Base-by-base conservation (phyloP, 116 monocot species). In the Iris pallida region DNA sequence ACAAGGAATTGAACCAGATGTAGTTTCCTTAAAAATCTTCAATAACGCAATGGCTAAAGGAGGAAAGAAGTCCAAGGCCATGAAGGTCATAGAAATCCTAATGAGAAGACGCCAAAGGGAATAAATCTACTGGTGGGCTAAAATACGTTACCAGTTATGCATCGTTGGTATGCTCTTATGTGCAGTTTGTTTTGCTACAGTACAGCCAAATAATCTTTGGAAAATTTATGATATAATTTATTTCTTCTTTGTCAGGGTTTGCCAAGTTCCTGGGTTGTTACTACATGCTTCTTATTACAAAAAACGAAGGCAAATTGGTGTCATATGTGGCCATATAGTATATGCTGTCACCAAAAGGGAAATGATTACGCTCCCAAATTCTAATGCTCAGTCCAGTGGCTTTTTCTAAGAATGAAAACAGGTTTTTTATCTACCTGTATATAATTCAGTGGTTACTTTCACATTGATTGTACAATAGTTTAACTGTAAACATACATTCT, bases 111-210 rank as follows among this genome's bases (percentile, higher is more conserved):
- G n/a, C n/a, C n/a, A n/a, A 93, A 72, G 98, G 89, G 40, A 90
- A 92, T 73, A 82, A 43, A 60, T 71, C 85, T 47, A 93, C 88
- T 54, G 98, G 98, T 42, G 98, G 98, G 7, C 78, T 98, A 56
- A 90, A 82, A 54, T 90, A 88, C 68, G 86, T 98, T 41, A 93
- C 93, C 42, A 80, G 62, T 52, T 98, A 88, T 75, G 98, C 11
- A 92, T 98, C 80, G 76, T 93, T 59, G 98, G 98, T 90, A 79
- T 46, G 87, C 15, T 40, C 48, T 9, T 61, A 13, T 30, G 0
- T 76, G 1, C 47, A 2, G n/a, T 65, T 17, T 30, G 30, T 30
- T 30, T 30, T 30, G 30, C 30, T 30, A 30, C 30, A 30, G 30
- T 30, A 30, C 14, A 9, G 30, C 3, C 30, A 30, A 30, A 30